These are phyloP conservation scores for Chenopodium suecicum DNA, from an alignment of 148 eudicot species.

Conservation along the genomic window DNA sequence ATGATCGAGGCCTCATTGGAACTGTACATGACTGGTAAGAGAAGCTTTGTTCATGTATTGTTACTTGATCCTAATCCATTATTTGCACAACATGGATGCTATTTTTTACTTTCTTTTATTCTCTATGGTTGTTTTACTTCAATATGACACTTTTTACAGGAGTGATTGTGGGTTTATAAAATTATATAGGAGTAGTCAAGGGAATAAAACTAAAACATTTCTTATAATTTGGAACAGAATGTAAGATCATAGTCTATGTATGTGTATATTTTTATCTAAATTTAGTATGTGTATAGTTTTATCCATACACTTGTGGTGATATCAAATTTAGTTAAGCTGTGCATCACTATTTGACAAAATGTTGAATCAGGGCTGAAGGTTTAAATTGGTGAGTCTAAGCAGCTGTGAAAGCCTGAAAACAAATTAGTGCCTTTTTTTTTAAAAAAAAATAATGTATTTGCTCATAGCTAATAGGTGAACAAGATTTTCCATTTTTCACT, in stretches of 20 bases:
- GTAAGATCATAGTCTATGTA: background rate
- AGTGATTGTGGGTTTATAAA: too few species aligned
- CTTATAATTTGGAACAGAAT: too few species aligned
- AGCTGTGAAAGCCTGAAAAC: background rate
- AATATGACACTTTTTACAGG: too few species aligned
- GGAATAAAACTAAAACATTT: too few species aligned
- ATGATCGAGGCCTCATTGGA: conserved; percentile 48
- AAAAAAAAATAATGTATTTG: background rate
- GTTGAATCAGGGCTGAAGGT: background rate
- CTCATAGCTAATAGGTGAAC: background rate
- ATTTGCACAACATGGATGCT: background rate
- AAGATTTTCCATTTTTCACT: background rate
- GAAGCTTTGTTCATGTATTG: background rate
- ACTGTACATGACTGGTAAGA: conserved; percentile 43
- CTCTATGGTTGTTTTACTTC: too few species aligned
- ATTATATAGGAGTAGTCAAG: too few species aligned
- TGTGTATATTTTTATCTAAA: background rate
- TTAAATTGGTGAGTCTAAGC: background rate
- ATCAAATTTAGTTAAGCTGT: background rate
- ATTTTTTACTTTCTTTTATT: background rate
- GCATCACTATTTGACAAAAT: background rate
- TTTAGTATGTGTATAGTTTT: too few species aligned
- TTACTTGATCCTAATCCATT: background rate
- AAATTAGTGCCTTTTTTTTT: too few species aligned
- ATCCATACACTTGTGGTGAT: background rate